A percentile compares a stretch with the other conserved stretches of the same genome.
Evolutionary conservation across 768 basidiomycete genomes (phyloP).

Genomic region (Tubosaeta sp.): DNA sequence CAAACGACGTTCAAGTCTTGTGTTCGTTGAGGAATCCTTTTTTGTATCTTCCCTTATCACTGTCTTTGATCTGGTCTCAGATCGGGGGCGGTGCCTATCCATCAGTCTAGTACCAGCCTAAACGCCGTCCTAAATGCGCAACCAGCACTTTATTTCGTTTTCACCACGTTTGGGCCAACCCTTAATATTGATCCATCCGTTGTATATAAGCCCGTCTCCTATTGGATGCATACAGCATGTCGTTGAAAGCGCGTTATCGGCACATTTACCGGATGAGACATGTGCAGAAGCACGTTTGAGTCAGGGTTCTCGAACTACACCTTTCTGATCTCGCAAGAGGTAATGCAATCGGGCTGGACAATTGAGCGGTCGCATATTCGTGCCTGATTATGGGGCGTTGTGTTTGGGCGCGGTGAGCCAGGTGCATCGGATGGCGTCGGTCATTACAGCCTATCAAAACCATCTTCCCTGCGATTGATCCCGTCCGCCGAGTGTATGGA

Average conservation of each 20-base stretch:
- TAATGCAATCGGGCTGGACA: constrained; percentile 27
- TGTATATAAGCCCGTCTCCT: constrained; percentile 5
- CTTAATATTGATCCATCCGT: too few species aligned
- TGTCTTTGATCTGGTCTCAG: constrained; percentile 16
- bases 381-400: too few species aligned
- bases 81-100: constrained; percentile 7
- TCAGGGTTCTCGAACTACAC: not conserved
- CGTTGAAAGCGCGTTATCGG: constrained; percentile 36
- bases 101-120: too few species aligned
- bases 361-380: constrained; percentile 15
- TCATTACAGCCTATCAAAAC: constrained; percentile 18
- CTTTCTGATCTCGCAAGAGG: constrained; percentile 29
- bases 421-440: constrained; percentile 25
- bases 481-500: constrained; percentile 30
- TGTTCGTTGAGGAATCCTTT: constrained; percentile 20
- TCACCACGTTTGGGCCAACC: too few species aligned
- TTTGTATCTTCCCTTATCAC: not conserved
- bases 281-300: not conserved
- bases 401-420: too few species aligned
- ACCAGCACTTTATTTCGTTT: too few species aligned
- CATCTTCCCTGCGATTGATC: constrained; percentile 24
- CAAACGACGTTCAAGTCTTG: constrained; percentile 37
- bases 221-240: constrained; percentile 24
- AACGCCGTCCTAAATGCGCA: too few species aligned
- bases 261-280: constrained; percentile 21